Conservation (phyloP, 768 basidiomycete genomes). For the Baorangia bicolor region DNA sequence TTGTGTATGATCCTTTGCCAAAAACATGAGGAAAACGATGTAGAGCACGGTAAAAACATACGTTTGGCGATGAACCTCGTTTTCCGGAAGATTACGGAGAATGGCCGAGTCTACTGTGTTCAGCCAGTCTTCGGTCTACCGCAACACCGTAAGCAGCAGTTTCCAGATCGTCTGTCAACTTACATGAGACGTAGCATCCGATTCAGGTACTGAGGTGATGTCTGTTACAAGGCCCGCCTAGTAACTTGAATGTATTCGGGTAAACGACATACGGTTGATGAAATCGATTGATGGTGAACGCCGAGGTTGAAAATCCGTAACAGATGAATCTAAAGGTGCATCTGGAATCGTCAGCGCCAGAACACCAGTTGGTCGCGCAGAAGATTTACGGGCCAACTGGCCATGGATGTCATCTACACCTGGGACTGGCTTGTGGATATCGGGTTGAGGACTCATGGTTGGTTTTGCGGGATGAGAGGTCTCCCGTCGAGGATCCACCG, state of each 20-base stretch:
- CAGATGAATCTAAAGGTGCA: slow-evolving; percentile 13
- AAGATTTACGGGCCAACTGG: slow-evolving; percentile 19
- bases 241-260: slow-evolving; percentile 1
- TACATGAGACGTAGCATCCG: slow-evolving; percentile 31
- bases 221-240: slow-evolving; percentile 28
- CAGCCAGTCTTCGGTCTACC: slow-evolving; percentile 49
- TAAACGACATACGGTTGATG: slow-evolving; percentile 21
- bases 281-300: slow-evolving; percentile 23
- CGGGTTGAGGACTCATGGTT: slow-evolving; percentile 12
- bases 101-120: slow-evolving; percentile 49
- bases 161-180: slow-evolving; percentile 31
- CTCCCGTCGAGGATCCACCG: too few species aligned
- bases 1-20: slow-evolving; percentile 69
- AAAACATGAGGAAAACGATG: neutral
- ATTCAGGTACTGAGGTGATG: slow-evolving; percentile 17
- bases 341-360: slow-evolving; percentile 27
- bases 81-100: slow-evolving; percentile 58
- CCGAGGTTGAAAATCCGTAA: slow-evolving; percentile 21
- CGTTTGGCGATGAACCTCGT: slow-evolving; percentile 83
- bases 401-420: slow-evolving; percentile 22
- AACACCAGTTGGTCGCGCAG: slow-evolving; percentile 30
- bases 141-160: neutral
- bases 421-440: slow-evolving; percentile 33
- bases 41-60: slow-evolving; percentile 20
- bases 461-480: too few species aligned